These are phyloP conservation scores for Penicillium digitatum DNA, from an alignment of 2,329 filamentous ascomycete species.

Conservation along the genomic window DNA sequence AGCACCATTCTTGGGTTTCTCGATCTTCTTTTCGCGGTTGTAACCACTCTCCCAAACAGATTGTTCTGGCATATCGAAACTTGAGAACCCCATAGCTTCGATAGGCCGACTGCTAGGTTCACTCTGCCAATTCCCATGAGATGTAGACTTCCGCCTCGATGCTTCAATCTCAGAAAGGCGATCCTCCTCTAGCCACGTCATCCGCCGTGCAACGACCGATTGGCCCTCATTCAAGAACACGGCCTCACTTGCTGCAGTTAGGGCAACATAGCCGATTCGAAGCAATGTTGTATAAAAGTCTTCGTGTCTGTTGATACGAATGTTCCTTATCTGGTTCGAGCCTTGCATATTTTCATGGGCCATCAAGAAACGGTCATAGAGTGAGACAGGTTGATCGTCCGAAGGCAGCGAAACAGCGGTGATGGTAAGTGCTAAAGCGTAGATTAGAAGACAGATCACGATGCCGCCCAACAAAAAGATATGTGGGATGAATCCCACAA, in stretches of 20 bases:
- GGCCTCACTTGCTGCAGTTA: slow-evolving; percentile 91
- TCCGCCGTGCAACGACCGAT: slow-evolving; percentile 65
- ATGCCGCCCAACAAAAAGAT: slow-evolving; percentile 82
- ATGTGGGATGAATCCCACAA: slow-evolving; percentile 92
- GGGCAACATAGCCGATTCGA: slow-evolving; percentile 77
- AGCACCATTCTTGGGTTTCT: slow-evolving; percentile 35
- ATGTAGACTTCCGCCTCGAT: slow-evolving; percentile 33
- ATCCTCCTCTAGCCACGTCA: slow-evolving; percentile 91
- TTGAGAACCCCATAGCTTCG: slow-evolving; percentile 32
- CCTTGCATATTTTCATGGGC: slow-evolving; percentile 91
- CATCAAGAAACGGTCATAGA: slow-evolving; percentile 59
- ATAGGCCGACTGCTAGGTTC: slow-evolving; percentile 23
- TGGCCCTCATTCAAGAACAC: slow-evolving; percentile 92
- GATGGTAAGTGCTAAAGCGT: slow-evolving; percentile 68
- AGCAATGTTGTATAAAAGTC: slow-evolving; percentile 93
- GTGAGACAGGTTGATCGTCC: slow-evolving; percentile 44
- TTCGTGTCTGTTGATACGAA: slow-evolving; percentile 79
- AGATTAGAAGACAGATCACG: slow-evolving; percentile 69
- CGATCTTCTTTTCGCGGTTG: slow-evolving; percentile 43
- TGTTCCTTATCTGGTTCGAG: slow-evolving; percentile 75
- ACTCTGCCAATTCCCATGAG: slow-evolving; percentile 14
- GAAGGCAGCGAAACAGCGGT: slow-evolving; percentile 66
- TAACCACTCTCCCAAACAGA: slow-evolving; percentile 47
- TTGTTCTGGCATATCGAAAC: slow-evolving; percentile 35
- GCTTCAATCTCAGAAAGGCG: slow-evolving; percentile 70